Evolutionary conservation across 306 rosid genomes (phyloP).

Genomic region (Cucumis sativus): DNA sequence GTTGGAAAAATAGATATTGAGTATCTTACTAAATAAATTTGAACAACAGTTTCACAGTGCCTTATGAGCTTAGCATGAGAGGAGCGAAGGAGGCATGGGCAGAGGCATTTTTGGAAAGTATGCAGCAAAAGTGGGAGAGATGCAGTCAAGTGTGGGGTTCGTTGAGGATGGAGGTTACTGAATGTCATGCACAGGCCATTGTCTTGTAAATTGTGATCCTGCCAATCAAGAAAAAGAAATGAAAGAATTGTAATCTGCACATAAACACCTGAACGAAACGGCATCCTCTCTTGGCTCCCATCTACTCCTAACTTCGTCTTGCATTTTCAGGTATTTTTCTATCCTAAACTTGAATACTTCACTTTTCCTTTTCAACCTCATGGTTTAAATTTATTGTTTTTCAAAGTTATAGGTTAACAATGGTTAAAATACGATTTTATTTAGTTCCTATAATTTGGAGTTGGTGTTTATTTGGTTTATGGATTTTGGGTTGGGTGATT

Average conservation of each 20-base stretch:
- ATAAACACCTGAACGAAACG: not conserved
- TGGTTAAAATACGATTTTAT: not conserved
- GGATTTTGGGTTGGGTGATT: too few species aligned
- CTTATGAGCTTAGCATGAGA: constrained; percentile 59
- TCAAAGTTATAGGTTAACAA: not conserved
- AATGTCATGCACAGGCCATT: constrained; percentile 64
- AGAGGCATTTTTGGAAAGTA: constrained; percentile 35
- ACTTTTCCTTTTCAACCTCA: not conserved
- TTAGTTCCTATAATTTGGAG: not conserved
- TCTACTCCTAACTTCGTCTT: not conserved
- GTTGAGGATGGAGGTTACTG: constrained; percentile 57
- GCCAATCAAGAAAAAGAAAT: not conserved
- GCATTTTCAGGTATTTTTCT: not conserved
- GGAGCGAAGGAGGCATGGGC: constrained; percentile 76
- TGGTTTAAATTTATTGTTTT: not conserved
- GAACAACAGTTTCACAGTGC: constrained; percentile 59
- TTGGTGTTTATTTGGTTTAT: not conserved
- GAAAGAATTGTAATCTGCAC: not conserved
- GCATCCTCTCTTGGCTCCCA: not conserved
- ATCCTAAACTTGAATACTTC: not conserved
- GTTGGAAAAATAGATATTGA: not conserved
- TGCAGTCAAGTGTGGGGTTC: constrained; percentile 57
- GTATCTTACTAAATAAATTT: constrained; percentile 6
- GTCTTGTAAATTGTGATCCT: constrained; percentile 29
- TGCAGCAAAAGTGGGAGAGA: constrained; percentile 59